Conservation (phyloP, 2,329 filamentous ascomycete species). For the Scopulariopsis brevicaulis region DNA sequence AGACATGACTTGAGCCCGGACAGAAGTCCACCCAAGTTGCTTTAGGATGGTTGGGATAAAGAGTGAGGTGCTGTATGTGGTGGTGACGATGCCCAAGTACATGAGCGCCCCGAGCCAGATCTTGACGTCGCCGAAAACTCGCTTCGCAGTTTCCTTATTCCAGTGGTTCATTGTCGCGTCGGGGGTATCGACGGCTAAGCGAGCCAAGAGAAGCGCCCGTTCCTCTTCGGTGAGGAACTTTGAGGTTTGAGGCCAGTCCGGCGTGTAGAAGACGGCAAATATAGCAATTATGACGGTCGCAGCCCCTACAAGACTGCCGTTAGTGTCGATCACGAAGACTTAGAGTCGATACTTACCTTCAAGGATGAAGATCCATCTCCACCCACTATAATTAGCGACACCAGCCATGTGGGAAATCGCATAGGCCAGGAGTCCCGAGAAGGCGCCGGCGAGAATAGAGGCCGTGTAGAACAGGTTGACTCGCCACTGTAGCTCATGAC, state of each 20-base stretch:
- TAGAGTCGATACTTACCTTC: slow-evolving; percentile 9
- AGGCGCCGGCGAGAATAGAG: slow-evolving; percentile 27
- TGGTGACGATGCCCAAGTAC: slow-evolving; percentile 28
- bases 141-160: slow-evolving; percentile 13
- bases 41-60: slow-evolving; percentile 26
- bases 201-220: slow-evolving; percentile 11
- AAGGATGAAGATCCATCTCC: slow-evolving; percentile 19
- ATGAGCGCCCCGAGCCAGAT: slow-evolving; percentile 25
- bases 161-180: slow-evolving; percentile 9
- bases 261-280: slow-evolving; percentile 12
- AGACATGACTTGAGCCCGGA: slow-evolving; percentile 21
- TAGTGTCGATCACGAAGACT: neutral
- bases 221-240: slow-evolving; percentile 34
- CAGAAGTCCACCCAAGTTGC: slow-evolving; percentile 20
- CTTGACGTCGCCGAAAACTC: slow-evolving; percentile 34
- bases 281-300: slow-evolving; percentile 12
- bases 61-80: slow-evolving; percentile 27
- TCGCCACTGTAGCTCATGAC: slow-evolving; percentile 34
- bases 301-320: slow-evolving; percentile 5
- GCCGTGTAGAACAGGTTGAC: slow-evolving; percentile 30
- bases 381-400: slow-evolving; percentile 26
- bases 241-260: slow-evolving; percentile 23
- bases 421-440: slow-evolving; percentile 34
- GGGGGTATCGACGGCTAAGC: neutral
- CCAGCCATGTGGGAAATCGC: slow-evolving; percentile 33